Evolutionary conservation across 805 yeast species (phyloP).

Genomic region (Cyberlindnera euphorbiae): DNA sequence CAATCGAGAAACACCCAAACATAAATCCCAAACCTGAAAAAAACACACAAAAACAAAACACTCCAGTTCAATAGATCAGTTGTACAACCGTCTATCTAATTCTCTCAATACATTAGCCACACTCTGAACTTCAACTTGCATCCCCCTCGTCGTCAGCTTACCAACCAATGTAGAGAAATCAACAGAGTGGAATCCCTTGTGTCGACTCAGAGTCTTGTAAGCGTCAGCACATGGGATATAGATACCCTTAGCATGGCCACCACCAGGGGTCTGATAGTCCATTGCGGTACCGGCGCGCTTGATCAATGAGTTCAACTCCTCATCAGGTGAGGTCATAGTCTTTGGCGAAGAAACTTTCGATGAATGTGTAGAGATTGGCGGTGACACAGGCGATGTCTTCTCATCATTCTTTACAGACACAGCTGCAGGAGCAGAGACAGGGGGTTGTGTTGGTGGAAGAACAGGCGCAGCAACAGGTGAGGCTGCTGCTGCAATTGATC

Average conservation of each 20-base stretch:
- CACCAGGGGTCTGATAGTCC: constrained; percentile 11
- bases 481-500: constrained; percentile 2
- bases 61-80: too few species aligned
- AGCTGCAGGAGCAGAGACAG: neutral
- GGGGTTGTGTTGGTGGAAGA: too few species aligned
- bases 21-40: too few species aligned
- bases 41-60: too few species aligned
- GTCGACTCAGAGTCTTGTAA: constrained; percentile 79
- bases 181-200: constrained; percentile 66
- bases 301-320: constrained; percentile 23
- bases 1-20: too few species aligned
- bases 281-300: constrained; percentile 9
- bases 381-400: constrained; percentile 26
- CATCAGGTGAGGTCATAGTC: constrained; percentile 16
- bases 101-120: constrained; percentile 83
- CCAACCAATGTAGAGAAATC: constrained; percentile 74
- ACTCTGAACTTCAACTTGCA: constrained; percentile 88
- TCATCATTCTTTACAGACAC: constrained; percentile 3
- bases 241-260: constrained; percentile 32
- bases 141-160: constrained; percentile 72
- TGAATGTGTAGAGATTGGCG: constrained; percentile 23
- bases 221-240: constrained; percentile 90
- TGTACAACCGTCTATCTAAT: constrained; percentile 49
- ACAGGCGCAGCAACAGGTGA: too few species aligned
- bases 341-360: constrained; percentile 27